Conservation (phyloP, 2,329 filamentous ascomycete genomes). For the Fusarium incarnatum region DNA sequence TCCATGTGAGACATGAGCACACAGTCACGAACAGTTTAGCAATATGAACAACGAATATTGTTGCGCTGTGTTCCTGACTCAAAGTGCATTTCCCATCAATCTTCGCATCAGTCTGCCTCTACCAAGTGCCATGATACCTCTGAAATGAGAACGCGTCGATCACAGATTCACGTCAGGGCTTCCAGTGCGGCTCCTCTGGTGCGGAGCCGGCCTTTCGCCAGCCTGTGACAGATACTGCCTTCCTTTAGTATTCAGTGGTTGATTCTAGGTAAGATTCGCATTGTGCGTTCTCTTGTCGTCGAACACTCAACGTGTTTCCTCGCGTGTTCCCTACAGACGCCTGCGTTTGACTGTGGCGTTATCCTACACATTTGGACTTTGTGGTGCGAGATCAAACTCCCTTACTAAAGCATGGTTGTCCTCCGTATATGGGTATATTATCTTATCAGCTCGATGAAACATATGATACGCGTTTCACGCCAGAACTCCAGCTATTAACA, state of each 20-base stretch:
- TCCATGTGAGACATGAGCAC: fast-evolving
- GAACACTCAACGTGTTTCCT: too few species aligned
- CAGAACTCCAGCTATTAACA: background rate
- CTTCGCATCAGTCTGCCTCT: background rate
- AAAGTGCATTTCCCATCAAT: fast-evolving
- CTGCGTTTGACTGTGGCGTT: too few species aligned
- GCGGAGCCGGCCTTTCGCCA: too few species aligned
- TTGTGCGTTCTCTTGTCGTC: too few species aligned
- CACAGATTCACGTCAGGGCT: background rate
- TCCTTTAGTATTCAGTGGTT: too few species aligned
- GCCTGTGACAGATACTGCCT: too few species aligned
- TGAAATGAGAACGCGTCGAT: background rate
- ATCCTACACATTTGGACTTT: too few species aligned
- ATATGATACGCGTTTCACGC: background rate
- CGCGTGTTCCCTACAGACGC: too few species aligned
- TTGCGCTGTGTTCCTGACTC: background rate
- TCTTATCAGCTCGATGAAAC: background rate
- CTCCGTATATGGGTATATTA: fast-evolving
- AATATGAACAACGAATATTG: background rate
- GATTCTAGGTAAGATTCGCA: too few species aligned
- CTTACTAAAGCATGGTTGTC: too few species aligned
- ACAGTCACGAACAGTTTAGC: background rate
- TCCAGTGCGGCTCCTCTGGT: too few species aligned
- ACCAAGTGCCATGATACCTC: background rate
- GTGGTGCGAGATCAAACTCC: too few species aligned